A percentile compares a stretch with the other conserved stretches of the same genome.
Evolutionary conservation across 2,329 filamentous ascomycete species (phyloP).

Genomic region (Stagonosporopsis cucurbitacearum): DNA sequence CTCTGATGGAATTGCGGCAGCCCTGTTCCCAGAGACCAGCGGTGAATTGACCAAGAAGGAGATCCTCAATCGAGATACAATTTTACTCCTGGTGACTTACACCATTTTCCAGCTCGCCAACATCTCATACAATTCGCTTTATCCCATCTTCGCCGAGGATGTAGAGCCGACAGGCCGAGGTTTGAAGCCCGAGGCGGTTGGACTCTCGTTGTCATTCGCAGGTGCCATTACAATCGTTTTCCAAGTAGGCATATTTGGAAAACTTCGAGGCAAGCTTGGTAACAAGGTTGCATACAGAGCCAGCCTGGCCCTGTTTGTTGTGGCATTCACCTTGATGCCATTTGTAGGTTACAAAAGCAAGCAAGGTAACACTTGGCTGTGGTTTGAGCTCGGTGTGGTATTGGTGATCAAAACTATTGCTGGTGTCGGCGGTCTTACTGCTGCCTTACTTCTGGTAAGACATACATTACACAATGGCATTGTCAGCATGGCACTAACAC

Average conservation of each 20-base stretch:
- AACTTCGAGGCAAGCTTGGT: constrained; percentile 77
- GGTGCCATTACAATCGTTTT: constrained; percentile 87
- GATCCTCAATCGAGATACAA: constrained; percentile 79
- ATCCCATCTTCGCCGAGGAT: constrained; percentile 87
- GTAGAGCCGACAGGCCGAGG: constrained; percentile 76
- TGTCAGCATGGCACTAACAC: constrained; percentile 15
- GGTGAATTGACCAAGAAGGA: constrained; percentile 59
- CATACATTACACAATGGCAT: not conserved
- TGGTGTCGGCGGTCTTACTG: constrained; percentile 86
- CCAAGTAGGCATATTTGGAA: constrained; percentile 84
- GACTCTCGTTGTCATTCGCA: constrained; percentile 82
- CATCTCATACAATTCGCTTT: constrained; percentile 93
- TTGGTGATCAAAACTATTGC: constrained; percentile 90
- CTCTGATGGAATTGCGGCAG: constrained; percentile 45
- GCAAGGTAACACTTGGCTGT: constrained; percentile 71
- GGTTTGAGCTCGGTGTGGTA: constrained; percentile 78
- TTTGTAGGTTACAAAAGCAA: constrained; percentile 78
- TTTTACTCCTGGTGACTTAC: constrained; percentile 83
- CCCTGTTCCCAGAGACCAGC: constrained; percentile 53
- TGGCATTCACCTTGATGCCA: constrained; percentile 87
- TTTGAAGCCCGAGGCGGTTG: constrained; percentile 80
- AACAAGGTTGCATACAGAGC: constrained; percentile 85
- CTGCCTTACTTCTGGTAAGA: constrained; percentile 82
- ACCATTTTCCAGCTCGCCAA: constrained; percentile 94
- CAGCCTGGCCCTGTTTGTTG: constrained; percentile 77